phyloP scores from a whole-genome alignment of 352 stramenopile genomes.

The Globisporangium heterothallicum region DNA sequence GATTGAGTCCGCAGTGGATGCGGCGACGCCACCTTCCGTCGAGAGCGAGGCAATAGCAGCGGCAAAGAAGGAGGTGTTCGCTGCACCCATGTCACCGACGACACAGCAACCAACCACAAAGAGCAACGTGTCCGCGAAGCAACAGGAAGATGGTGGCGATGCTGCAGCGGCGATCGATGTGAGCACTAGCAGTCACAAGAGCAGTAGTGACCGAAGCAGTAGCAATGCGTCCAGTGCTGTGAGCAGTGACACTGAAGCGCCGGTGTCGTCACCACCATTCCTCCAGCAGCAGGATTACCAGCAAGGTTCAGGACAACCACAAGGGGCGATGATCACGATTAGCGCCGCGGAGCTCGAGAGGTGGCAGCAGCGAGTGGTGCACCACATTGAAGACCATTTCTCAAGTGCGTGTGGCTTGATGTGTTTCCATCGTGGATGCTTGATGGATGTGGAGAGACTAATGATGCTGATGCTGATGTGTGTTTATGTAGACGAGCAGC shows the following conservation, averaged over 20 bases:
- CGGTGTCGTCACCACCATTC: background rate
- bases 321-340: slow-evolving; percentile 33
- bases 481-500: slow-evolving; percentile 46
- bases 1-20: slow-evolving; percentile 6
- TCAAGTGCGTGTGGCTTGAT: slow-evolving; percentile 34
- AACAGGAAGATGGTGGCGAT: background rate
- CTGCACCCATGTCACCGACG: no score
- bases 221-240: background rate
- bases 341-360: slow-evolving; percentile 50
- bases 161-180: background rate
- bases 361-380: slow-evolving; percentile 54
- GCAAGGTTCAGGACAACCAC: slow-evolving; percentile 1
- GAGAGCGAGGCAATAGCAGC: background rate
- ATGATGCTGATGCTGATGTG: background rate
- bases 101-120: no score
- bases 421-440: background rate
- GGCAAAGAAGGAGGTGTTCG: background rate
- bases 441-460: background rate
- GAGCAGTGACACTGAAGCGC: background rate
- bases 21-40: background rate
- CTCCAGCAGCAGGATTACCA: background rate
- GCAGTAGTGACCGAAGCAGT: background rate
- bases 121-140: background rate
- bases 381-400: slow-evolving; percentile 65
- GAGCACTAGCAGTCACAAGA: background rate